phyloP scores from a whole-genome alignment of 2,329 filamentous ascomycete species.

The Pseudogymnoascus pannorum region DNA sequence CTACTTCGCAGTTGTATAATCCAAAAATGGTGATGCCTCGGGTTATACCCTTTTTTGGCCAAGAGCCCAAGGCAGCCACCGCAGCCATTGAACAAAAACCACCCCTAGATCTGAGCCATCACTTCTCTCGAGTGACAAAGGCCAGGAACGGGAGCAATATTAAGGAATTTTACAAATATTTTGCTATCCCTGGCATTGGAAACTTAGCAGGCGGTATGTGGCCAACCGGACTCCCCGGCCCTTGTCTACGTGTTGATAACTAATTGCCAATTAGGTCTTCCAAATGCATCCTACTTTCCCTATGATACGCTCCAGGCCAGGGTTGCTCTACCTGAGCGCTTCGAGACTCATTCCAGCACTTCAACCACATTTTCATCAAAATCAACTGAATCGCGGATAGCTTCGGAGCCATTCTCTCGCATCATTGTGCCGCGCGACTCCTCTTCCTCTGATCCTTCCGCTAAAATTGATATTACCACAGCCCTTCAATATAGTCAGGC shows the following conservation, averaged over 20 bases:
- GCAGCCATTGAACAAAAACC: conserved; percentile 17
- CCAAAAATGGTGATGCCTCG: background rate
- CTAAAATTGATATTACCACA: conserved; percentile 71
- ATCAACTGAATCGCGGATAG: conserved; percentile 15
- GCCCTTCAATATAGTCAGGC: conserved; percentile 85
- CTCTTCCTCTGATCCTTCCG: conserved; percentile 47
- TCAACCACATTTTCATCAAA: conserved; percentile 23
- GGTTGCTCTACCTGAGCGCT: conserved; percentile 66
- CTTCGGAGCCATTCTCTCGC: conserved; percentile 32
- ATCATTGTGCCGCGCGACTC: conserved; percentile 67
- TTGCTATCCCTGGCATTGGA: conserved; percentile 54
- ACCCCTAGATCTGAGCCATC: conserved; percentile 72
- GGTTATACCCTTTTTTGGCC: background rate
- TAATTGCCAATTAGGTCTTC: conserved; percentile 53
- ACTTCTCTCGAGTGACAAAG: conserved; percentile 64
- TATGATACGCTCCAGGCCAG: conserved; percentile 85
- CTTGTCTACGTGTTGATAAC: background rate
- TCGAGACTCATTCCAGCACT: conserved; percentile 36
- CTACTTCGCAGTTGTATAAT: background rate
- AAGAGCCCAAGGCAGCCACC: background rate
- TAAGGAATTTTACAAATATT: conserved; percentile 84
- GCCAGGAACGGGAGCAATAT: conserved; percentile 57
- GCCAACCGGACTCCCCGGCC: background rate
- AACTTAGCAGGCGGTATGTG: conserved; percentile 55
- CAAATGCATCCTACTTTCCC: conserved; percentile 75